phyloP scores from a whole-genome alignment of 306 rosid species.

The Quercus variabilis region DNA sequence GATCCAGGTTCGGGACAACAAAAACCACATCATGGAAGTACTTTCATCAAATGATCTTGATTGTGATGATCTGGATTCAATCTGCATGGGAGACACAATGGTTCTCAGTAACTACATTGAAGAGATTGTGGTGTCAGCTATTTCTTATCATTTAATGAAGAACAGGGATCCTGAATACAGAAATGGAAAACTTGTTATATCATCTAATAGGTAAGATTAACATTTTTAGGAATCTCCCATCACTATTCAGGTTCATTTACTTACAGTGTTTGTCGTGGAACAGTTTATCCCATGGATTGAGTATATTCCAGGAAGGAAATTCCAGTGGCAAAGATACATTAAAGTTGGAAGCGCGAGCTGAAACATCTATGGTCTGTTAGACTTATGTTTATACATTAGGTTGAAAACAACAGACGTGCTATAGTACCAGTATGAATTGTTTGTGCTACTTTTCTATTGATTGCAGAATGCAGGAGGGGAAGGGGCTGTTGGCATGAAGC shows the following conservation, averaged over 20 bases:
- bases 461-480: conserved; percentile 41
- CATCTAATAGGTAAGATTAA: conserved; percentile 59
- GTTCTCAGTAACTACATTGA: conserved; percentile 80
- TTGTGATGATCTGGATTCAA: conserved; percentile 78
- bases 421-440: conserved; percentile 2
- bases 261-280: conserved; percentile 27
- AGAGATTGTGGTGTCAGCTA: conserved; percentile 93
- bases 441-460: not conserved
- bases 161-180: conserved; percentile 87
- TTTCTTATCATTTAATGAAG: conserved; percentile 85
- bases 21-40: conserved; percentile 85
- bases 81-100: conserved; percentile 76
- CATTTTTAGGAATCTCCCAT: conserved; percentile 1
- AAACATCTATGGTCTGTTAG: conserved; percentile 58
- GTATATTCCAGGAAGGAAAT: conserved; percentile 70
- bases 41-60: conserved; percentile 92
- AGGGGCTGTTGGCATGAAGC: conserved; percentile 25
- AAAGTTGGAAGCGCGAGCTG: conserved; percentile 60
- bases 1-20: conserved; percentile 90
- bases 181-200: conserved; percentile 81
- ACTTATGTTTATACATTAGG: conserved; percentile 14
- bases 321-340: conserved; percentile 43
- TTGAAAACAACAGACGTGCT: conserved; percentile 4
- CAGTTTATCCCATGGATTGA: conserved; percentile 88
- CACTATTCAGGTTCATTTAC: not conserved